A percentile compares a stretch with the other conserved stretches of the same genome.
These are phyloP conservation scores for Lithospermum erythrorhizon DNA, from an alignment of 257 asterid genomes.

Conservation along the genomic window DNA sequence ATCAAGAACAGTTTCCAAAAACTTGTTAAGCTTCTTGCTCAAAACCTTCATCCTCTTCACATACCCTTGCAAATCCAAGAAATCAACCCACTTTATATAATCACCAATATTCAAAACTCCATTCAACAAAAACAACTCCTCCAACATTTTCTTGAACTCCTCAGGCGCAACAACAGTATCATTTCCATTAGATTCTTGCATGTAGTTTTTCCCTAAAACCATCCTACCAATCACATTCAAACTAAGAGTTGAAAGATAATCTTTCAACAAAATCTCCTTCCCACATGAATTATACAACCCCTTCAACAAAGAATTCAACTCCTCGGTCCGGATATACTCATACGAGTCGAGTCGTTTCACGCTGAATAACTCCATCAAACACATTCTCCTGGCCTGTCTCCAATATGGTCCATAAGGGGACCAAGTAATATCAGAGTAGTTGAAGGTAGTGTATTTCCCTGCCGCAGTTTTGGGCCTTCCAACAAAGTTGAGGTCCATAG, in stretches of 20 bases:
- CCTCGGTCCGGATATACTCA: conserved; percentile 27
- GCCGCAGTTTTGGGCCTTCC: conserved; percentile 38
- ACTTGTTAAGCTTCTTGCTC: conserved; percentile 37
- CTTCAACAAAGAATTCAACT: conserved; percentile 17
- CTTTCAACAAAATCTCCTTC: conserved; percentile 18
- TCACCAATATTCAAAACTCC: conserved; percentile 36
- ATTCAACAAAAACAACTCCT: conserved; percentile 28
- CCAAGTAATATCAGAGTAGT: conserved; percentile 37
- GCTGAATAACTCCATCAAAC: conserved; percentile 29
- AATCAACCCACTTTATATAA: conserved; percentile 29
- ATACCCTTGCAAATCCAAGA: conserved; percentile 37
- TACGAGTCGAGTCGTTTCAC: conserved; percentile 22
- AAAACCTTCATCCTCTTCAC: conserved; percentile 32
- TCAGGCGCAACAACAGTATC: conserved; percentile 17
- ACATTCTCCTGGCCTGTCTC: conserved; percentile 42
- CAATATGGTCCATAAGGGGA: conserved; percentile 40
- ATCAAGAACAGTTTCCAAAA: conserved; percentile 36
- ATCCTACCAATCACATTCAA: conserved; percentile 36
- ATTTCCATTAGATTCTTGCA: conserved; percentile 5
- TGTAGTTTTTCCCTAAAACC: conserved; percentile 35
- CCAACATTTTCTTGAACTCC: conserved; percentile 35
- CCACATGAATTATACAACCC: conserved; percentile 17
- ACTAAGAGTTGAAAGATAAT: conserved; percentile 27
- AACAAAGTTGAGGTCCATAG: conserved; percentile 30
- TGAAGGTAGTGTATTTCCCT: conserved; percentile 33